Conservation (phyloP, 768 basidiomycete species). For the Piloderma croceum region DNA sequence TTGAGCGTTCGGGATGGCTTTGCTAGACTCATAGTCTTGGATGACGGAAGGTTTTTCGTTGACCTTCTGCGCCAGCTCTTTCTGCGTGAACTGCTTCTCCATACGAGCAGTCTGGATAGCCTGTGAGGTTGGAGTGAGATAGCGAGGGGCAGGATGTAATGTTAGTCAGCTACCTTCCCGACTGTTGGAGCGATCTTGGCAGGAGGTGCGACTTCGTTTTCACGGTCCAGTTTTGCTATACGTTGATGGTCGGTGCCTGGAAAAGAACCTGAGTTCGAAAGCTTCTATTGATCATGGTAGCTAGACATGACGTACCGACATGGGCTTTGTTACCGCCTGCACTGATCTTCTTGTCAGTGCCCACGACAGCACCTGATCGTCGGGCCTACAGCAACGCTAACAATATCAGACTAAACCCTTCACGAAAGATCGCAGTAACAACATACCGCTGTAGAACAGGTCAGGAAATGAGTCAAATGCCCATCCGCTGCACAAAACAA, state of each 20-base stretch:
- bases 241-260: slow-evolving; percentile 88
- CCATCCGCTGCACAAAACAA: slow-evolving; percentile 40
- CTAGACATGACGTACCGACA: slow-evolving; percentile 42
- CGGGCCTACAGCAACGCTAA: slow-evolving; percentile 71
- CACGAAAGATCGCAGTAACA: slow-evolving; percentile 3
- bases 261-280: neutral
- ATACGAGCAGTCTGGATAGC: slow-evolving; percentile 78
- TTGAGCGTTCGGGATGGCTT: slow-evolving; percentile 81
- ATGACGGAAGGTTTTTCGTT: slow-evolving; percentile 89
- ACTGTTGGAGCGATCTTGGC: slow-evolving; percentile 68
- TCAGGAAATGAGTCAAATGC: slow-evolving; percentile 21
- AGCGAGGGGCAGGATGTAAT: slow-evolving; percentile 4
- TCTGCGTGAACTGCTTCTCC: slow-evolving; percentile 80
- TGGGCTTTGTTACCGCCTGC: slow-evolving; percentile 73
- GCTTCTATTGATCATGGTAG: neutral
- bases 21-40: slow-evolving; percentile 86
- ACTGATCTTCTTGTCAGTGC: slow-evolving; percentile 75
- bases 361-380: slow-evolving; percentile 68
- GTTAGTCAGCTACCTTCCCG: slow-evolving; percentile 51
- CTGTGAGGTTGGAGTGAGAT: slow-evolving; percentile 31
- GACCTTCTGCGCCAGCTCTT: slow-evolving; percentile 87
- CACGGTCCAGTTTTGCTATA: slow-evolving; percentile 90
- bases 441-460: slow-evolving; percentile 2
- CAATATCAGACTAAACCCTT: no score
- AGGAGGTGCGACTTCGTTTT: slow-evolving; percentile 94